Conservation (phyloP, 352 stramenopile species). For the Pythium coloratum region DNA sequence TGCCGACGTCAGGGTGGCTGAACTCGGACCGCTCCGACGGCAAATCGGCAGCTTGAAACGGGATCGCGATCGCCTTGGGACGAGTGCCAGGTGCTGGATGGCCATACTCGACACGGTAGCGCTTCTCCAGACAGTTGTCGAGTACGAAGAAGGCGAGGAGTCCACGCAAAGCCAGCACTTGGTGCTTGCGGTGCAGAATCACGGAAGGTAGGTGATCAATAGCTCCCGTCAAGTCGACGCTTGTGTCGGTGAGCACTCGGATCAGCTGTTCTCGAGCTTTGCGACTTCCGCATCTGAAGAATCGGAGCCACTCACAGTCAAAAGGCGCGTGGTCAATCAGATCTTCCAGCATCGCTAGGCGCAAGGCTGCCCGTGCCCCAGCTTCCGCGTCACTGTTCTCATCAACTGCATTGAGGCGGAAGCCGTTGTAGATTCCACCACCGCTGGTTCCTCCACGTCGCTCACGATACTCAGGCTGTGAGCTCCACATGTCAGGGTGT, state of each 20-base stretch:
- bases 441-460: conserved; percentile 30
- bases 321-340: conserved; percentile 60
- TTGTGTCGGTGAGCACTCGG: conserved; percentile 33
- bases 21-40: conserved; percentile 85
- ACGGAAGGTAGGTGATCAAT: conserved; percentile 17
- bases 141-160: conserved; percentile 77
- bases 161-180: conserved; percentile 69
- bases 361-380: conserved; percentile 26
- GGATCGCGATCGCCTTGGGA: conserved; percentile 78
- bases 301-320: conserved; percentile 64
- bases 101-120: conserved; percentile 82
- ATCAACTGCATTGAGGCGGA: conserved; percentile 33
- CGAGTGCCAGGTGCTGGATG: conserved; percentile 41
- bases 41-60: conserved; percentile 83
- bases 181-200: conserved; percentile 29
- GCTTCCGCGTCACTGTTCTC: conserved; percentile 15
- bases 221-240: conserved; percentile 23
- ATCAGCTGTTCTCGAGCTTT: conserved; percentile 28
- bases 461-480: conserved; percentile 34
- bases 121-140: conserved; percentile 84
- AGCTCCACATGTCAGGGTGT: conserved; percentile 36
- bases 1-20: conserved; percentile 84
- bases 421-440: conserved; percentile 36
- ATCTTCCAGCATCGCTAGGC: conserved; percentile 49
- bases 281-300: conserved; percentile 17